Percentiles rank a stretch among this genome's conserved stretches.
Evolutionary conservation across 2,329 filamentous ascomycete genomes (phyloP).

Genomic region (Penicillium fuscoglaucum): DNA sequence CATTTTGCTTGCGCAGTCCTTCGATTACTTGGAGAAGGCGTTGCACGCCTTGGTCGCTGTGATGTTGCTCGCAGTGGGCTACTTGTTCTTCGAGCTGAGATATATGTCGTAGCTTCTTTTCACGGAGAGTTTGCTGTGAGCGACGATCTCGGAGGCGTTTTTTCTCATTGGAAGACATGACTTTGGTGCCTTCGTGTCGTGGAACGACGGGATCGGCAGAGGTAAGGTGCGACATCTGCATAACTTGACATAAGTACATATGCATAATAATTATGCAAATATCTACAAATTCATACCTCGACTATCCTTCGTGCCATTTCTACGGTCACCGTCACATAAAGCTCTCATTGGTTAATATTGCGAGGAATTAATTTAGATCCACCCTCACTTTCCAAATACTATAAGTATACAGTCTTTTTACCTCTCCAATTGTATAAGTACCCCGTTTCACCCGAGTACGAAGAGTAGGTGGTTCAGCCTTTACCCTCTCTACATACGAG

Average conservation of each 20-base stretch:
- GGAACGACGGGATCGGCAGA: not conserved
- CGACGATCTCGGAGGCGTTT: conserved; percentile 31
- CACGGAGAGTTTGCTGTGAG: conserved; percentile 30
- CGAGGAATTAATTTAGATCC: too few relatives aligned
- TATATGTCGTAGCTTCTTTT: conserved; percentile 25
- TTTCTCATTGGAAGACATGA: conserved; percentile 14
- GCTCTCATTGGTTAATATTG: too few relatives aligned
- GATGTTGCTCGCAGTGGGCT: conserved; percentile 27
- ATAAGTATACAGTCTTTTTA: too few relatives aligned
- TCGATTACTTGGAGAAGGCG: conserved; percentile 24
- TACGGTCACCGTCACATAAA: not conserved
- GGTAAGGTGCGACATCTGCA: not conserved
- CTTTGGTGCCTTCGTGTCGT: not conserved
- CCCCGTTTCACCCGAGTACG: too few relatives aligned
- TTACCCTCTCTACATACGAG: too few relatives aligned
- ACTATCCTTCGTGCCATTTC: not conserved
- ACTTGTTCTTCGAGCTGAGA: conserved; percentile 24
- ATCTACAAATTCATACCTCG: not conserved
- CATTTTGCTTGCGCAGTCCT: conserved; percentile 26
- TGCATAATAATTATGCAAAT: not conserved
- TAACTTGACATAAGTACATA: not conserved
- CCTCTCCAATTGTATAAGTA: too few relatives aligned
- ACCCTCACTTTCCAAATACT: too few relatives aligned
- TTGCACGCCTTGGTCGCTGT: conserved; percentile 21
- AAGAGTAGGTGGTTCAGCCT: too few relatives aligned